These are phyloP conservation scores for Rhizoctonia solani DNA, from an alignment of 1,284 basidiomycete genomes.

Conservation along the genomic window DNA sequence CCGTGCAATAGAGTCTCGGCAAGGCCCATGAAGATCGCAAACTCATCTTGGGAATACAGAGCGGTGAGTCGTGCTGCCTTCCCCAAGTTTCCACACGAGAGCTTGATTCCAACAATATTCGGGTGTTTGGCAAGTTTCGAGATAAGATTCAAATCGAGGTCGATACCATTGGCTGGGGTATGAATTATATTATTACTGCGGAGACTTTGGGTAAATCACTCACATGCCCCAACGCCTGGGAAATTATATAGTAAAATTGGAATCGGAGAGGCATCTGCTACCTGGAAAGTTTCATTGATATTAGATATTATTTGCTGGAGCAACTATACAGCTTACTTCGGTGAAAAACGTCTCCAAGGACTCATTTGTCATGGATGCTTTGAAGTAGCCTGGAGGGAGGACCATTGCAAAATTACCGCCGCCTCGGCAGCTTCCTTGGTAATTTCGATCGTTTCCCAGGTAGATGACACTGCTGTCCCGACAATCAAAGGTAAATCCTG, in stretches of 20 bases:
- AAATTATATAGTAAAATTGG: constrained; percentile 41
- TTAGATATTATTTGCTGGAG: not conserved
- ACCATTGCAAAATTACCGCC: constrained; percentile 40
- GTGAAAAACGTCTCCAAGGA: constrained; percentile 67
- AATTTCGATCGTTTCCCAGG: constrained; percentile 40
- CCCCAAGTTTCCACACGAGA: constrained; percentile 38
- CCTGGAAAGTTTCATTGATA: not conserved
- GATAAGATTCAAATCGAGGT: constrained; percentile 39
- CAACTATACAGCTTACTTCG: constrained; percentile 50
- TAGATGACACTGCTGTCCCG: constrained; percentile 38
- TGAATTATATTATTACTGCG: not conserved
- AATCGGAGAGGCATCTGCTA: constrained; percentile 38
- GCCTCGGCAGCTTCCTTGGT: constrained; percentile 38
- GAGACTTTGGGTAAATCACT: not conserved
- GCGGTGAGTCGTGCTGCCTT: constrained; percentile 30
- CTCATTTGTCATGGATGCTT: constrained; percentile 51
- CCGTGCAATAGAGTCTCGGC: constrained; percentile 40
- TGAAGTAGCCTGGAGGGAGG: constrained; percentile 39
- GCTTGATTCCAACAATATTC: constrained; percentile 40
- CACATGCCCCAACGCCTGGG: constrained; percentile 39
- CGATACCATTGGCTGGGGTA: constrained; percentile 33
- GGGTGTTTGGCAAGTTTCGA: constrained; percentile 38
- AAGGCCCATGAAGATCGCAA: constrained; percentile 39
- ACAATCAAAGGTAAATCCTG: constrained; percentile 37
- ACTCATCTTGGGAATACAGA: constrained; percentile 34